Base-by-base conservation (phyloP, 2,329 filamentous ascomycete genomes). In the Aspergillus arachidicola region DNA sequence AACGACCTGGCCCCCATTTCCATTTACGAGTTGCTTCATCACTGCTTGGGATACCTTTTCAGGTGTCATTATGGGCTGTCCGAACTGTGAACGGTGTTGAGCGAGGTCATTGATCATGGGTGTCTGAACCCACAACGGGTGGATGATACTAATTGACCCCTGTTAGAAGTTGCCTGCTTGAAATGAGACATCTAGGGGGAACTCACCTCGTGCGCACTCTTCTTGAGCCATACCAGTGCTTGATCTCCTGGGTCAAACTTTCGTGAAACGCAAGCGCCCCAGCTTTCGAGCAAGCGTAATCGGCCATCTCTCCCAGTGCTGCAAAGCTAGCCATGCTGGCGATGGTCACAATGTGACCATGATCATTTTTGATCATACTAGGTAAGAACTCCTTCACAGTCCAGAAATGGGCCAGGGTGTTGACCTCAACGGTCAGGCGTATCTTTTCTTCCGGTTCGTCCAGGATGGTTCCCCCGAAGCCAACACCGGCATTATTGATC, bases 311-410 rank as follows among this genome's bases (percentile, higher is more conserved):
- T 1, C 77, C 79, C 4, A 81, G 64, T 0, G 75, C 75, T 6
- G 84, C 60, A 67, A 83, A 86, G 32, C 81, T 82, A 11, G 84
- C 84, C 68, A 82, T 76, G 63, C 82, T 85, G 3, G 85, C 85
- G 19, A 87, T 78, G 0, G 84, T 86, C 11, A 88, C 78, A 23
- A 88, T 77, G 63, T 87, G 85, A 3, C 86, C 86, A 66, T 85
- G 84, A 66, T 84, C 81, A 21, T 75, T 73, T 48, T 69, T 68
- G 23, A 85, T 69, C 83, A 86, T 86, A 54, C 75, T 73, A 0
- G 84, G 84, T 32, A 86, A 67, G 73, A 86, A 85, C 65, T 84
- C 82, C 57, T 81, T 78, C 6, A 83, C 79, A 60, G 79, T 82
- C 62, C 79, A 79, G 73, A 81, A 85, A 69, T 85, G 83, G 19